These are phyloP conservation scores for Uncinocarpus reesii DNA, from an alignment of 2,329 filamentous ascomycete species.

Conservation along the genomic window DNA sequence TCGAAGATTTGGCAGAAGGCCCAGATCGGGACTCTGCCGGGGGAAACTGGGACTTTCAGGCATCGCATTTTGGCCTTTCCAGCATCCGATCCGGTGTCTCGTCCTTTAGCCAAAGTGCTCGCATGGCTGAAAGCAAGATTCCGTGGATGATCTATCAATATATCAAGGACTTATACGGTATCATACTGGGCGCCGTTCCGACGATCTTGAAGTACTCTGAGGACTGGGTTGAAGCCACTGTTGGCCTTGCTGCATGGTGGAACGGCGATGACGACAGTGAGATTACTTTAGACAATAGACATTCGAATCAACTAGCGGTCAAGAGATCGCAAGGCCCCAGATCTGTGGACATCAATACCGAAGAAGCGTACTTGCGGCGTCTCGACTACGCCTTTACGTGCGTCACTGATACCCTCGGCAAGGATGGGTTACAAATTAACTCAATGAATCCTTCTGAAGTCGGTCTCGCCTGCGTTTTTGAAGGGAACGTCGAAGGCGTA, in stretches of 20 bases:
- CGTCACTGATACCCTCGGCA: slow-evolving; percentile 54
- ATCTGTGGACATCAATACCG: slow-evolving; percentile 43
- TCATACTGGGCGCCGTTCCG: slow-evolving; percentile 63
- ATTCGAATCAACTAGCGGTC: slow-evolving; percentile 13
- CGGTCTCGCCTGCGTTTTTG: slow-evolving; percentile 68
- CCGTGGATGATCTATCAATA: slow-evolving; percentile 87
- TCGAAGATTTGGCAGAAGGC: slow-evolving; percentile 72
- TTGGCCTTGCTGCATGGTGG: slow-evolving; percentile 85
- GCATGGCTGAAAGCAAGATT: slow-evolving; percentile 71
- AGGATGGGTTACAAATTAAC: slow-evolving; percentile 61
- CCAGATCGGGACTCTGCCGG: slow-evolving; percentile 42
- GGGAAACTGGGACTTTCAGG: slow-evolving; percentile 38
- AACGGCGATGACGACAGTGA: slow-evolving; percentile 60
- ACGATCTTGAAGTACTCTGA: slow-evolving; percentile 68
- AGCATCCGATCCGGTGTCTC: slow-evolving; percentile 42
- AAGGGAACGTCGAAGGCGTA: slow-evolving; percentile 68
- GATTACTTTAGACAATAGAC: slow-evolving; percentile 22
- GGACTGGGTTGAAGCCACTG: slow-evolving; percentile 84
- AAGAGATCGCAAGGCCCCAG: slow-evolving; percentile 28
- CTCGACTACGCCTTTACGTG: slow-evolving; percentile 59
- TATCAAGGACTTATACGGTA: slow-evolving; percentile 66
- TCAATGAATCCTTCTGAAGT: slow-evolving; percentile 66
- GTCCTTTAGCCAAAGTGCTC: slow-evolving; percentile 56
- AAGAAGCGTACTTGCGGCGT: slow-evolving; percentile 62
- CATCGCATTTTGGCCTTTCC: slow-evolving; percentile 34